Evolutionary conservation across 1,284 basidiomycete genomes (phyloP), one percentile per base, ranked within the genome.

Genomic region (Rhodotorula sp.): DNA sequence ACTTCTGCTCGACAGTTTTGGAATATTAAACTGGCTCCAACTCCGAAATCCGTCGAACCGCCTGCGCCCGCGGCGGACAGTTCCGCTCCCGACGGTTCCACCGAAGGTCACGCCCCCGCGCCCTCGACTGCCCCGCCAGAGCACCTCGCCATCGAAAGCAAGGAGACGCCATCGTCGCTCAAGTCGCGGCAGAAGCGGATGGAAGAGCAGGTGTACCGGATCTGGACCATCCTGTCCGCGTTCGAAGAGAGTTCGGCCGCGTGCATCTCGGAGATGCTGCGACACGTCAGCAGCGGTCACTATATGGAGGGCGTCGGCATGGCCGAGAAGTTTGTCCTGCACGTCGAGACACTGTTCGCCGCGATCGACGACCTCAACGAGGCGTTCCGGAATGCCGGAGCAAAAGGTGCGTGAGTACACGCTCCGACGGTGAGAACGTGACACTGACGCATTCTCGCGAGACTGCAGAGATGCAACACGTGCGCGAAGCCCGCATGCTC

Each of bases 191-290:
- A 99, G 81, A 85, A 89, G 71, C 86, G 88, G 78, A 98, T 99
- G 93, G 95, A 99, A 81, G 90, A 95, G 79, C 90, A 97, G 81
- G 95, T 99, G 16, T 95, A 95, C 83, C 90, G 95, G 66, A 98
- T 99, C 79, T 99, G 95, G 95, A 97, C 95, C 85, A 94, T 99
- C 47, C 85, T 99, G 47, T 97, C 94, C 26, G 93, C 95, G 3
- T 99, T 98, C 78, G 95, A 99, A 81, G 95, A 99, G 83, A 95
- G 93, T 50, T 95, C 92, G 77, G 95, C 95, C n/a, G 95, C 95
- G 8, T 97, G 97, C 82, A 99, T 99, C 77, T 95, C 93, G 34
- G 95, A 99, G 80, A 99, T 99, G 95, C 85, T 99, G 69, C 85
- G 92, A 71, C 93, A 97, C 79, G 97, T 99, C 82, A 97, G 93